A percentile compares a stretch with the other conserved stretches of the same genome.
These are phyloP conservation scores for Apiotrichum mycotoxinovorans DNA, from an alignment of 1,284 basidiomycete species.

Conservation along the genomic window DNA sequence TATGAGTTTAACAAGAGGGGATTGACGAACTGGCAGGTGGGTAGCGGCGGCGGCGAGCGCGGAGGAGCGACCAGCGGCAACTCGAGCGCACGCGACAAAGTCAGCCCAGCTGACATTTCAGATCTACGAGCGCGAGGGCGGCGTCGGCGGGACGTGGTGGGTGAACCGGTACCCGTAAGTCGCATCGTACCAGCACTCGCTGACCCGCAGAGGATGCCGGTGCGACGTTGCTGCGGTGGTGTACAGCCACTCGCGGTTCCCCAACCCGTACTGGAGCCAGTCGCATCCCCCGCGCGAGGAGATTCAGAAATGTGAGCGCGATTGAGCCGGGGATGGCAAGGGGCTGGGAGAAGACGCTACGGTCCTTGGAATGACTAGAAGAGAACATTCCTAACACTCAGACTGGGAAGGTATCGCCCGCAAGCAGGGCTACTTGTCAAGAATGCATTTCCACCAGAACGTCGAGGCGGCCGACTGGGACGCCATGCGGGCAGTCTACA, in stretches of 20 bases:
- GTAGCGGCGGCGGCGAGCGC: not conserved
- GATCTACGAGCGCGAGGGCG: slow-evolving; percentile 33
- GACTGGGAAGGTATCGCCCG: slow-evolving; percentile 12
- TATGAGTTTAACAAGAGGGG: not conserved
- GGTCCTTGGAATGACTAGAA: too few relatives aligned
- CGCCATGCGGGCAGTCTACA: not conserved
- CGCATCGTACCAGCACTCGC: not conserved
- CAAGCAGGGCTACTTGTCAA: slow-evolving; percentile 1
- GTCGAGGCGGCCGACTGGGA: slow-evolving; percentile 12
- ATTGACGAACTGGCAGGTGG: not conserved
- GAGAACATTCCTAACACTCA: not conserved
- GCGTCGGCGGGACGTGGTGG: slow-evolving; percentile 32
- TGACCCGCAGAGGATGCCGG: slow-evolving; percentile 28
- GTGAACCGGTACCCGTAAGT: slow-evolving; percentile 25
- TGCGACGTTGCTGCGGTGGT: slow-evolving; percentile 27
- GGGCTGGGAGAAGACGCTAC: not conserved
- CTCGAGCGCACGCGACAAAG: not conserved
- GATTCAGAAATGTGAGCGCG: slow-evolving; percentile 16
- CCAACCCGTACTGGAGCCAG: slow-evolving; percentile 18
- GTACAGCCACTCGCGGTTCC: slow-evolving; percentile 18
- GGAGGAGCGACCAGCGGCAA: too few relatives aligned
- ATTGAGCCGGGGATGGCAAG: not conserved
- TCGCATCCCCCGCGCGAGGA: slow-evolving; percentile 17
- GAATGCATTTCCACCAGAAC: not conserved
- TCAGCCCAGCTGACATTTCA: not conserved